Evolutionary conservation across 2,329 filamentous ascomycete genomes (phyloP).

Genomic region (Dactylonectria macrodidyma): DNA sequence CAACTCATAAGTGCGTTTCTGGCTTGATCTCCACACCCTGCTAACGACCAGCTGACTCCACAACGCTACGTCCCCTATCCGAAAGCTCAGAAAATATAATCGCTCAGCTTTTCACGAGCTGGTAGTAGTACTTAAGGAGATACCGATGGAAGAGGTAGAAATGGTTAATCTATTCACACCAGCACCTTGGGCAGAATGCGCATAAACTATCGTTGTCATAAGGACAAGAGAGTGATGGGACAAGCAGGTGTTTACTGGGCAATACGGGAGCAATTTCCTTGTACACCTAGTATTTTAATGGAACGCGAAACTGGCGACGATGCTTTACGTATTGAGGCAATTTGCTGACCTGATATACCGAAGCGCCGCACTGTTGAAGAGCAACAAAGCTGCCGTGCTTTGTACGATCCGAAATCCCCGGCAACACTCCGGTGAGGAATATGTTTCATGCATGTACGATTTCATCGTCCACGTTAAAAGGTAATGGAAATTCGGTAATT

Average conservation of each 20-base stretch:
- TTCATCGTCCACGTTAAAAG: slow-evolving; percentile 24
- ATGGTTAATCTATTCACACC: slow-evolving; percentile 34
- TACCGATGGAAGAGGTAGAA: slow-evolving; percentile 27
- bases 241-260: slow-evolving; percentile 19
- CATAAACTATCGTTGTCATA: slow-evolving; percentile 13
- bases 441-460: slow-evolving; percentile 36
- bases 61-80: slow-evolving; percentile 21
- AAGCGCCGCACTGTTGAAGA: slow-evolving; percentile 29
- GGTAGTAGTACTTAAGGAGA: slow-evolving; percentile 22
- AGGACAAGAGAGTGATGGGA: slow-evolving; percentile 8
- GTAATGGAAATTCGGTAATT: slow-evolving; percentile 23
- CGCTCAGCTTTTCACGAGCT: slow-evolving; percentile 25
- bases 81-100: slow-evolving; percentile 23
- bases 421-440: slow-evolving; percentile 40
- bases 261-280: slow-evolving; percentile 33
- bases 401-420: slow-evolving; percentile 29
- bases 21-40: slow-evolving; percentile 16
- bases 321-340: slow-evolving; percentile 32
- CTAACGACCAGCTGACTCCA: slow-evolving; percentile 24
- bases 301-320: slow-evolving; percentile 37
- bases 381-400: slow-evolving; percentile 37
- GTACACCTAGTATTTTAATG: slow-evolving; percentile 33
- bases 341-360: slow-evolving; percentile 22
- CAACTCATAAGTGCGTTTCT: slow-evolving; percentile 34
- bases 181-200: slow-evolving; percentile 26